Base-by-base conservation (phyloP, 176 grass and related monocot genomes). In the Oryza australiensis region DNA sequence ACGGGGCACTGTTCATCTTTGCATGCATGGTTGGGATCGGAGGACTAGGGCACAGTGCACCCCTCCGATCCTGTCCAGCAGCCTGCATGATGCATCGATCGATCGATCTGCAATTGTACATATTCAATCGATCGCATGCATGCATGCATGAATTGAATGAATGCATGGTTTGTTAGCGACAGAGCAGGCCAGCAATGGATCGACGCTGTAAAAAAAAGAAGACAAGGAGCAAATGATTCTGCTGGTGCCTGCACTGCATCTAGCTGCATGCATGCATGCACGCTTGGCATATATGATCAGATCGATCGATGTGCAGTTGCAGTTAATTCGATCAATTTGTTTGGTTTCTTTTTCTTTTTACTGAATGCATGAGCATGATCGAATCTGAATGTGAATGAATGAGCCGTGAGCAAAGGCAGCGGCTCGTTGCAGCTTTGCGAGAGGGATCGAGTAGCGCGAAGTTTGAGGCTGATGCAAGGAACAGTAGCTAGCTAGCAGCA, bases 381-480 rank as follows among this genome's bases (percentile, higher is more conserved):
- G 49, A 53, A 53, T 53, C 18, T 55, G 51, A 55, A 53, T 59
- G 16, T 22, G 53, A 59, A 60, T 60, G 55, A 60, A 24, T 24
- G 55, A 60, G 22, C 55, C 86, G 12, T 53, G 62, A 70, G 75
- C 71, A 72, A 55, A 60, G 22, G 55, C 55, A n/a, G 14, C 46
- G 1, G 55, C 22, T 23, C 0, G 55, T 24, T 26, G n/a, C 68
- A 57, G 51, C 27, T 64, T 66, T 72, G 80, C 26, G 59, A 22
- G 51, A 9, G 55, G 14, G 41, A 43, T 15, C 10, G 46, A 60
- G 23, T 8, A 71, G 33, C 82, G 26, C 57, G 66, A 62, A 89
- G 83, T 89, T 86, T 72, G 88, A 90, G 83, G 88, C 83, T 86
- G 88, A 90, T 78, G 88, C 83, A 78, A 86, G 73, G 74, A 78